A percentile compares a stretch with the other conserved stretches of the same genome.
Evolutionary conservation across 345 rosid genomes (phyloP).

Genomic region (Triadica sebifera): DNA sequence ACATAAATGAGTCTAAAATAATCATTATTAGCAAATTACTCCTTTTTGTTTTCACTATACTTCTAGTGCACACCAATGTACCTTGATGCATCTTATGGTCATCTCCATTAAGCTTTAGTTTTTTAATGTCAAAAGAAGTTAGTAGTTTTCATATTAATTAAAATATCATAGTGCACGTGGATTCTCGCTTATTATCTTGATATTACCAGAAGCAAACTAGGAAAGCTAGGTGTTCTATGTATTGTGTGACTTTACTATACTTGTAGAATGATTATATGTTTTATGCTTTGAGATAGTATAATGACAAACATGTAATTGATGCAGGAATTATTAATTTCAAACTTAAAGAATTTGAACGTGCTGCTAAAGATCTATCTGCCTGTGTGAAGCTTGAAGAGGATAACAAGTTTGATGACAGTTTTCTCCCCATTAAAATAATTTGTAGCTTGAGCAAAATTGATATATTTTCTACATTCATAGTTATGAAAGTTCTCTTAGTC

Average conservation of each 20-base stretch:
- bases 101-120: conserved; percentile 1
- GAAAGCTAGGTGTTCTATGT: not conserved
- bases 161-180: not conserved
- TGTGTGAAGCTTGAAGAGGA: conserved; percentile 79
- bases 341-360: conserved; percentile 85
- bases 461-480: too few species aligned
- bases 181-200: not conserved
- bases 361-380: conserved; percentile 72
- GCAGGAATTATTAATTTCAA: conserved; percentile 92
- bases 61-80: too few species aligned
- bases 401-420: conserved; percentile 91
- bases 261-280: not conserved
- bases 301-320: conserved; percentile 24
- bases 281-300: not conserved
- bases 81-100: not conserved
- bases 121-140: not conserved
- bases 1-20: too few species aligned
- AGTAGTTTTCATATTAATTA: not conserved
- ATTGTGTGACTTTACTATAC: not conserved
- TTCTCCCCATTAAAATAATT: too few species aligned
- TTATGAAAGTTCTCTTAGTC: too few species aligned
- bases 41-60: too few species aligned
- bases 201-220: conserved; percentile 3
- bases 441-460: too few species aligned
- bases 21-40: too few species aligned